phyloP scores from a whole-genome alignment of 768 basidiomycete species.

The Lactifluus echinatus region DNA sequence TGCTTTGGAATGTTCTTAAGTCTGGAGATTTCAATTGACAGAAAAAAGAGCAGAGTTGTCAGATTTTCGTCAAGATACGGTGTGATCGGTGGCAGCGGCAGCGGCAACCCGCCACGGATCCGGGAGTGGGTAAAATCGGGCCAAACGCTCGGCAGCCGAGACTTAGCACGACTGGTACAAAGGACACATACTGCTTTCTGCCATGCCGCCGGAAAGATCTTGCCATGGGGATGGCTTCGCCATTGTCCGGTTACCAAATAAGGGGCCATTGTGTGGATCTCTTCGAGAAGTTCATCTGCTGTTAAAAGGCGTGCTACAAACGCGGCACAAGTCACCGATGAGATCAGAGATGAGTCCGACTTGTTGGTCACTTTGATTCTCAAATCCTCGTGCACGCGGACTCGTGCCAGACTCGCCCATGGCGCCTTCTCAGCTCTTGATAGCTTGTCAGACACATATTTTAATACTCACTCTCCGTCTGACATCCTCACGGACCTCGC shows the following conservation, averaged over 20 bases:
- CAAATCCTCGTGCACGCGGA: constrained; percentile 11
- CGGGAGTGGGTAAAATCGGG: constrained; percentile 10
- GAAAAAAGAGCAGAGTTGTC: not conserved
- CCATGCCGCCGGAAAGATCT: constrained; percentile 9
- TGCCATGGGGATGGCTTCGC: constrained; percentile 7
- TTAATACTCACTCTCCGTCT: constrained; percentile 11
- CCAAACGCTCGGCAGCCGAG: constrained; percentile 9
- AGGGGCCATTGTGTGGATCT: constrained; percentile 6
- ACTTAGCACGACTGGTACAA: not conserved
- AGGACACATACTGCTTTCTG: not conserved
- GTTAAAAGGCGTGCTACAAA: constrained; percentile 17
- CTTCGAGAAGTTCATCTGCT: constrained; percentile 18
- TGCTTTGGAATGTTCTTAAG: constrained; percentile 13
- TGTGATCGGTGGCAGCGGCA: constrained; percentile 13
- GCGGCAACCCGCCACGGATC: no score
- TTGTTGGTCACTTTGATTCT: constrained; percentile 9
- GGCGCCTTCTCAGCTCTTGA: constrained; percentile 4
- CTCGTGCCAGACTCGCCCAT: constrained; percentile 4
- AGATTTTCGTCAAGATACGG: constrained; percentile 18
- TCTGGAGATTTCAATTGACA: constrained; percentile 9
- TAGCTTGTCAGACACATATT: constrained; percentile 10
- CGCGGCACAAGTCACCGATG: constrained; percentile 19
- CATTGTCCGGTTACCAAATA: constrained; percentile 16
- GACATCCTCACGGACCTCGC: constrained; percentile 7
- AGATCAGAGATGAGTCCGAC: constrained; percentile 13